A percentile compares a stretch with the other conserved stretches of the same genome.
phyloP scores from a whole-genome alignment of 106 monocot species.

The Dendrobium catenatum region DNA sequence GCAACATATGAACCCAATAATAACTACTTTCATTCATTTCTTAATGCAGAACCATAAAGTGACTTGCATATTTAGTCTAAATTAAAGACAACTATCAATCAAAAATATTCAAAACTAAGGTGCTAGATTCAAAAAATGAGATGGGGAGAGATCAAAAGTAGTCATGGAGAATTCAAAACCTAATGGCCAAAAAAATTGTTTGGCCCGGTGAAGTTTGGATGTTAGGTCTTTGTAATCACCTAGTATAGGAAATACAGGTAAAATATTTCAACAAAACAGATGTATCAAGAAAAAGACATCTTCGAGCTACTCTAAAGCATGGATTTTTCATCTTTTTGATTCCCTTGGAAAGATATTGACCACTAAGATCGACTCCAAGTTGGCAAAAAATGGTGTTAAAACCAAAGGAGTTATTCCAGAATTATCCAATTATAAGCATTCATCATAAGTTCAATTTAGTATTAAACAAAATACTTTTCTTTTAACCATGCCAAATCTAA shows the following conservation, averaged over 20 bases:
- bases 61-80: no score
- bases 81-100: no score
- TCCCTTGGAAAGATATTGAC: neutral
- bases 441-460: neutral
- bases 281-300: neutral
- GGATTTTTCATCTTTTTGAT: neutral
- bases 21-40: no score
- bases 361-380: neutral
- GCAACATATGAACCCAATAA: no score
- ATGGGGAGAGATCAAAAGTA: no score
- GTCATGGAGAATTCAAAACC: neutral
- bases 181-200: neutral
- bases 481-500: neutral
- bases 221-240: neutral
- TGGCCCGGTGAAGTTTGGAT: neutral
- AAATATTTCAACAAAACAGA: neutral
- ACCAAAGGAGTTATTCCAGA: neutral
- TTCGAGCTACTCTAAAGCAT: neutral
- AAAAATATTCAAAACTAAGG: no score
- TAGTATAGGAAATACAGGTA: neutral
- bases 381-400: neutral
- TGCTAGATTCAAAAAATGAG: no score
- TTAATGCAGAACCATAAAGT: no score
- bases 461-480: neutral
- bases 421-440: neutral